Percentiles rank a stretch among this genome's conserved stretches.
phyloP scores from a whole-genome alignment of 352 stramenopile species.

The Phytopythium litorale region DNA sequence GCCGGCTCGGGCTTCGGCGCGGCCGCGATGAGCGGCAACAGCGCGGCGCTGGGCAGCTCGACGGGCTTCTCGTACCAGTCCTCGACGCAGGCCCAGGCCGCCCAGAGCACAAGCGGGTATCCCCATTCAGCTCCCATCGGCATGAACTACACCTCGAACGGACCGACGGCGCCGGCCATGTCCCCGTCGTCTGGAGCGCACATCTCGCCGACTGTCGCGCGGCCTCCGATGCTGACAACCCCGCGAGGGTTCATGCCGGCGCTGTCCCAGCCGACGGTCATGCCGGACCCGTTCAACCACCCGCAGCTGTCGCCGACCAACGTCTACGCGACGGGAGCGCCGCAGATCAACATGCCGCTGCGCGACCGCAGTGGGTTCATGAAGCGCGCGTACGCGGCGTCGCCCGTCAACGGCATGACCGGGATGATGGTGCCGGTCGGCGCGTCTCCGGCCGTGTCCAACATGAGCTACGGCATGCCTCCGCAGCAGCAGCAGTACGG shows the following conservation, averaged over 20 bases:
- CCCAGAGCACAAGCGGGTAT: slow-evolving; percentile 12
- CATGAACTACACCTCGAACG: slow-evolving; percentile 22
- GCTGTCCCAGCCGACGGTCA: slow-evolving; percentile 8
- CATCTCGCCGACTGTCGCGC: background rate
- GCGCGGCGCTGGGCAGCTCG: slow-evolving; percentile 8
- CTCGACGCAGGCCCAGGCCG: slow-evolving; percentile 8
- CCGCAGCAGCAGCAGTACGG: slow-evolving; percentile 5
- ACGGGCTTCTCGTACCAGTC: slow-evolving; percentile 33
- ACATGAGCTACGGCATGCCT: slow-evolving; percentile 30
- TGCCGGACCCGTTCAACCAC: slow-evolving; percentile 30
- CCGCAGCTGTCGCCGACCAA: slow-evolving; percentile 28
- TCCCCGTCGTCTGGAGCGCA: background rate
- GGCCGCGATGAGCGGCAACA: background rate
- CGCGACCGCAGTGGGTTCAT: slow-evolving; percentile 53
- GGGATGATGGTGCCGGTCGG: slow-evolving; percentile 16
- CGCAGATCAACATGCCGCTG: slow-evolving; percentile 61
- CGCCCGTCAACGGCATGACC: slow-evolving; percentile 25
- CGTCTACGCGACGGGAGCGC: slow-evolving; percentile 19
- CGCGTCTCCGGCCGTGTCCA: slow-evolving; percentile 17
- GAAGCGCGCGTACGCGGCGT: slow-evolving; percentile 37
- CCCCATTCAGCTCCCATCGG: slow-evolving; percentile 27
- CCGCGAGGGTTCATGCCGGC: slow-evolving; percentile 1
- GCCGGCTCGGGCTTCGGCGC: background rate
- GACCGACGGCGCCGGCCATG: background rate
- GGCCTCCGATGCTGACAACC: slow-evolving; percentile 5